Evolutionary conservation across 1,284 basidiomycete species (phyloP).

Genomic region (Cryptococcus sp.): DNA sequence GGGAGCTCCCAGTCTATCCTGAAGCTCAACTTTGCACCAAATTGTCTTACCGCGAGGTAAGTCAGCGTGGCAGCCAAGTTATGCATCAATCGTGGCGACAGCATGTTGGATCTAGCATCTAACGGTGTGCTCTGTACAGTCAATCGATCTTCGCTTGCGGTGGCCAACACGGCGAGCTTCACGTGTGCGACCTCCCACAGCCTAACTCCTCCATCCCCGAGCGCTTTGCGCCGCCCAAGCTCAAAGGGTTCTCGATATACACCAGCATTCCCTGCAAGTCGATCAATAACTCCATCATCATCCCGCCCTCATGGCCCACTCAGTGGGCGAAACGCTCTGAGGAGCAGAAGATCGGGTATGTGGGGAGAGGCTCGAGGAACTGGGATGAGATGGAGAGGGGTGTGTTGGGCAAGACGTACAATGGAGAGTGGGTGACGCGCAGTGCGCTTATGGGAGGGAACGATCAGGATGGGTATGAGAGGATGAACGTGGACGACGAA

Average conservation of each 20-base stretch:
- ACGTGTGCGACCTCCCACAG: constrained; percentile 35
- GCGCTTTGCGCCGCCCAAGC: constrained; percentile 8
- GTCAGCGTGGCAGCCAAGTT: constrained; percentile 12
- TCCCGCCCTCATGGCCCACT: constrained; percentile 40
- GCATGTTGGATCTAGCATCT: background rate
- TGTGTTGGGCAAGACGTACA: constrained; percentile 6
- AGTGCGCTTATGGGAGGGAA: background rate
- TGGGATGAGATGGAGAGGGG: constrained; percentile 15
- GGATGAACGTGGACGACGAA: constrained; percentile 8
- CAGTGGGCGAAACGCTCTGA: constrained; percentile 27
- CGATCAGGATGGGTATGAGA: constrained; percentile 10
- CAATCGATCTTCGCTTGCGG: constrained; percentile 43
- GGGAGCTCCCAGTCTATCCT: constrained; percentile 23
- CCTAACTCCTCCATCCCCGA: background rate
- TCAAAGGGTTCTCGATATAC: constrained; percentile 31
- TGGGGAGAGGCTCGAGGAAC: constrained; percentile 15
- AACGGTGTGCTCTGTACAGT: constrained; percentile 12
- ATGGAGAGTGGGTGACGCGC: constrained; percentile 13
- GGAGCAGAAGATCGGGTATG: constrained; percentile 17
- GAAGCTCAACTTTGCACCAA: constrained; percentile 39
- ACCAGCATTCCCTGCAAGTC: constrained; percentile 33
- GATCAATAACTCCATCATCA: constrained; percentile 50
- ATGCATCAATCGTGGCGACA: too few species aligned
- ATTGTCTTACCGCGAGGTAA: constrained; percentile 45
- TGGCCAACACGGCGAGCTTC: constrained; percentile 48